Evolutionary conservation across 805 yeast species (phyloP).

Genomic region (Saccharomyces jurei): DNA sequence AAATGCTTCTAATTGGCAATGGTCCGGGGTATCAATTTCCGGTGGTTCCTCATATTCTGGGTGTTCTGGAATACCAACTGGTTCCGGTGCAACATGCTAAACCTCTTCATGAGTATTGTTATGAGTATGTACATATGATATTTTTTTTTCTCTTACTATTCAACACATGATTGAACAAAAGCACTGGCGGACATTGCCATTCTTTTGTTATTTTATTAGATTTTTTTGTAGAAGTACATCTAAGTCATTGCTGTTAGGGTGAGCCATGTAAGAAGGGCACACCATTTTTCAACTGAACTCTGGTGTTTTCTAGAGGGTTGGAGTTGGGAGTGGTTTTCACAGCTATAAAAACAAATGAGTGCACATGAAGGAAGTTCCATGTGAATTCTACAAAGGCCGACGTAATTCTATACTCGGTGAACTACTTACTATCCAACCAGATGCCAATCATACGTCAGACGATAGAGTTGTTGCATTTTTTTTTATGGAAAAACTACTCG

Average conservation of each 20-base stretch:
- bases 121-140: too few species aligned
- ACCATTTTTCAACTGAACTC: constrained; percentile 21
- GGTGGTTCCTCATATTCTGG: constrained; percentile 7
- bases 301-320: constrained; percentile 22
- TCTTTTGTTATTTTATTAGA: too few species aligned
- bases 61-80: constrained; percentile 13
- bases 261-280: constrained; percentile 6
- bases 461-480: constrained; percentile 21
- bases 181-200: too few species aligned
- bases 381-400: constrained; percentile 30
- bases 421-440: constrained; percentile 29
- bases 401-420: constrained; percentile 27
- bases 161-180: too few species aligned
- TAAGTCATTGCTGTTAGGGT: too few species aligned
- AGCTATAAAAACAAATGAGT: constrained; percentile 23
- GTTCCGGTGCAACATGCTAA: constrained; percentile 11
- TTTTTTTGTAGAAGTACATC: too few species aligned
- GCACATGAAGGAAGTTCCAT: constrained; percentile 25
- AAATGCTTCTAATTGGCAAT: constrained; percentile 11
- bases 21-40: constrained; percentile 4
- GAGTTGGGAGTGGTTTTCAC: constrained; percentile 11
- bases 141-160: too few species aligned
- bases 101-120: neutral
- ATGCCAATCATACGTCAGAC: constrained; percentile 25
- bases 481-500: constrained; percentile 23